Percentiles rank a stretch among this genome's conserved stretches.
Conservation (phyloP, 2,329 filamentous ascomycete genomes). For the Chaetomium sp. region DNA sequence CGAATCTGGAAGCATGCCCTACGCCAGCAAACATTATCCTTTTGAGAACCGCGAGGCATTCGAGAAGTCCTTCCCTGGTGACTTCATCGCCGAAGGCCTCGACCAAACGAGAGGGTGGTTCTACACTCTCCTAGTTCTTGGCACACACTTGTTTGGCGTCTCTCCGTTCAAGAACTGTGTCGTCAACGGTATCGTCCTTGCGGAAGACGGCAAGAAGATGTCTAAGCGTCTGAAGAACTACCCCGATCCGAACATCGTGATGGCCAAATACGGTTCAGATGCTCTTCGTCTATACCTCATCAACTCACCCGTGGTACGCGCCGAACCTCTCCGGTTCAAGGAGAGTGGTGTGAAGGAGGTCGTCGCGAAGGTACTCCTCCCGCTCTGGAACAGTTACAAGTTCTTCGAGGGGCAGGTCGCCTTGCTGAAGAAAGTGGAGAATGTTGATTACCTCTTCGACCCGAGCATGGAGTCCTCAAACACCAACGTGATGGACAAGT, state of each 20-base stretch:
- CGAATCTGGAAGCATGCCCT: slow-evolving; percentile 94
- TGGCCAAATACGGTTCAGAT: slow-evolving; percentile 87
- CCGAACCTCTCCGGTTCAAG: slow-evolving; percentile 88
- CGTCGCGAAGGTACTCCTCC: slow-evolving; percentile 85
- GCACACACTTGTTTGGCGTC: slow-evolving; percentile 81
- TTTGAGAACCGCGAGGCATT: slow-evolving; percentile 87
- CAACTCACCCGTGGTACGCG: slow-evolving; percentile 92
- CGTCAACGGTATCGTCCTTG: slow-evolving; percentile 92
- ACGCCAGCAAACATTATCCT: slow-evolving; percentile 86
- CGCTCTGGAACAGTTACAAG: slow-evolving; percentile 95
- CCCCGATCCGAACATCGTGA: slow-evolving; percentile 80
- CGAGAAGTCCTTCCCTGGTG: slow-evolving; percentile 78
- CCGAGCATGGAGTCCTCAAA: slow-evolving; percentile 73
- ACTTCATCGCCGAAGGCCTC: slow-evolving; percentile 86
- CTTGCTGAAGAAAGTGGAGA: slow-evolving; percentile 82
- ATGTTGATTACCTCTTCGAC: slow-evolving; percentile 76
- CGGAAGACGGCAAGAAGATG: slow-evolving; percentile 98
- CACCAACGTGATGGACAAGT: slow-evolving; percentile 91
- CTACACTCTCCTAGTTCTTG: slow-evolving; percentile 86
- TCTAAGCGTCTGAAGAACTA: slow-evolving; percentile 97
- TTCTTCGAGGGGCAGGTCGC: slow-evolving; percentile 91
- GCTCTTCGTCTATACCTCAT: slow-evolving; percentile 93
- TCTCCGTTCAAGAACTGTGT: slow-evolving; percentile 94
- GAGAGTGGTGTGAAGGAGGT: slow-evolving; percentile 93
- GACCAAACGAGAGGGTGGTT: slow-evolving; percentile 98